Conservation (phyloP, 2,329 filamentous ascomycete genomes). For the Aureobasidium zeae region DNA sequence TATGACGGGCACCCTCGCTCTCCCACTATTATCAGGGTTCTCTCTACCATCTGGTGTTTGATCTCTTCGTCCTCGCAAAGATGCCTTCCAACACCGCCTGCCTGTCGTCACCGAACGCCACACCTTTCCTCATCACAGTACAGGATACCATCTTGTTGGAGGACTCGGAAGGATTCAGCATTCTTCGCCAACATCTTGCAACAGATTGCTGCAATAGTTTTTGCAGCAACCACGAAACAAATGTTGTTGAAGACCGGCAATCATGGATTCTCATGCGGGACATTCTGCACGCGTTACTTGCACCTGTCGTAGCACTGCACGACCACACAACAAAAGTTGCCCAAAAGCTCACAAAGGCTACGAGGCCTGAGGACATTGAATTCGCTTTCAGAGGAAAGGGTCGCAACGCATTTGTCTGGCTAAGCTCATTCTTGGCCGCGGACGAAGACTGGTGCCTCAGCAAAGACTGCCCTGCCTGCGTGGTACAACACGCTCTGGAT, state of each 20-base stretch:
- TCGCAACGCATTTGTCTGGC: slow-evolving; percentile 48
- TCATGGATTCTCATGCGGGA: slow-evolving; percentile 47
- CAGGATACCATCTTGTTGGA: slow-evolving; percentile 34
- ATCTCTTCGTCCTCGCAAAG: not conserved
- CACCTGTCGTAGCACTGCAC: slow-evolving; percentile 49
- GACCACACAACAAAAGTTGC: slow-evolving; percentile 46
- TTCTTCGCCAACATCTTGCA: slow-evolving; percentile 36
- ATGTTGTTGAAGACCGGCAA: slow-evolving; percentile 27
- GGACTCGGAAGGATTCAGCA: slow-evolving; percentile 35
- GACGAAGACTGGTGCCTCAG: slow-evolving; percentile 48
- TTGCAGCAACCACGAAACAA: slow-evolving; percentile 33
- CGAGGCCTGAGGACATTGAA: slow-evolving; percentile 44
- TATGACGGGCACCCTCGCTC: slow-evolving; percentile 2
- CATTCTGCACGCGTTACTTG: slow-evolving; percentile 49
- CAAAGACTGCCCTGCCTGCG: slow-evolving; percentile 45
- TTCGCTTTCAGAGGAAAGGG: slow-evolving; percentile 49
- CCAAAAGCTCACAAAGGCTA: slow-evolving; percentile 39
- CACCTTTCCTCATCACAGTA: slow-evolving; percentile 36
- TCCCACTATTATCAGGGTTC: slow-evolving; percentile 10
- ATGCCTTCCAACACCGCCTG: slow-evolving; percentile 11
- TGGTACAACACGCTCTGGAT: slow-evolving; percentile 35
- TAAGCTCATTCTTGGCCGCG: slow-evolving; percentile 51
- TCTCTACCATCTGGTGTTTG: slow-evolving; percentile 3
- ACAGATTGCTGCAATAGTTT: slow-evolving; percentile 34
- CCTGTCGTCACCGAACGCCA: slow-evolving; percentile 22